Percentiles rank a stretch among this genome's conserved stretches.
Conservation (phyloP, 129 eudicot genomes). For the Smallanthus sonchifolius region DNA sequence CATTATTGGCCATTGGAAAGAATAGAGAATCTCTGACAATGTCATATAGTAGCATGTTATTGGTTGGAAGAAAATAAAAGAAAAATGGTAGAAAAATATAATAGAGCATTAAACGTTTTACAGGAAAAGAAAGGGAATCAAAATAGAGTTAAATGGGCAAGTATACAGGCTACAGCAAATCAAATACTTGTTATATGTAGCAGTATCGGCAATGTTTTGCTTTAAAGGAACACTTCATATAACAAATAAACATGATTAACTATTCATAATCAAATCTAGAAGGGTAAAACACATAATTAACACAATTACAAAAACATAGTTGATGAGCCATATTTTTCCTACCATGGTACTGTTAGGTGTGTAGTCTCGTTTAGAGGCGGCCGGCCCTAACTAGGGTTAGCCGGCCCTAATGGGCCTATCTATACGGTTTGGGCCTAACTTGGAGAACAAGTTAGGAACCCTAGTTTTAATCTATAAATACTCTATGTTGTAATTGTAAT, state of each 20-base stretch:
- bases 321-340: neutral
- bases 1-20: constrained; percentile 61
- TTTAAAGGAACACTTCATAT: neutral
- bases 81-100: neutral
- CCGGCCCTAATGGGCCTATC: too few species aligned
- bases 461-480: too few species aligned
- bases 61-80: neutral
- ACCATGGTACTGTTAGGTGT: too few species aligned
- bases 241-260: constrained; percentile 2
- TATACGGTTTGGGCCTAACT: too few species aligned
- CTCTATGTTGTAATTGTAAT: too few species aligned
- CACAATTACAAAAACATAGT: neutral
- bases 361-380: too few species aligned
- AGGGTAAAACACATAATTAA: neutral
- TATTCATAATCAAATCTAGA: neutral
- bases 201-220: neutral
- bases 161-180: neutral
- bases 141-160: neutral
- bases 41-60: constrained; percentile 23
- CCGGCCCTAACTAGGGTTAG: too few species aligned
- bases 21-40: constrained; percentile 33
- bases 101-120: neutral
- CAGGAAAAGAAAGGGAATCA: neutral
- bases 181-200: neutral
- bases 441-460: too few species aligned